Conservation (phyloP, 108 stramenopile species). For the Stephanodiscus minutulus region DNA sequence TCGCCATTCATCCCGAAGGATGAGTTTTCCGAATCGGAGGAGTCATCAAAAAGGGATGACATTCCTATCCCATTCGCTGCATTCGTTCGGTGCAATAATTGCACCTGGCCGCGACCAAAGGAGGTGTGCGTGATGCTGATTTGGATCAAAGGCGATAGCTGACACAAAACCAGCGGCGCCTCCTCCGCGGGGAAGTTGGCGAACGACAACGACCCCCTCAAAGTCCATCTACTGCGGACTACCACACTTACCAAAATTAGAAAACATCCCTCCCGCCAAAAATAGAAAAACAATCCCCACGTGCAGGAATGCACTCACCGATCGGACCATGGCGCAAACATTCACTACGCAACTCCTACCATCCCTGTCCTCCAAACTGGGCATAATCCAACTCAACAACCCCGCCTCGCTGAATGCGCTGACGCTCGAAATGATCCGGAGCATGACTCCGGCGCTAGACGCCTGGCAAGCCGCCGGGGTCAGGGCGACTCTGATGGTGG, state of each 20-base stretch:
- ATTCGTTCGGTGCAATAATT: too few relatives aligned
- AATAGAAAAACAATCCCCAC: too few relatives aligned
- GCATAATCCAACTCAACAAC: slow-evolving; percentile 73
- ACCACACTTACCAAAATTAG: too few relatives aligned
- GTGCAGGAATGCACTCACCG: too few relatives aligned
- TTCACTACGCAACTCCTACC: slow-evolving; percentile 69
- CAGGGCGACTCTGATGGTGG: slow-evolving; percentile 59
- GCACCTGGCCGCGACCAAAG: too few relatives aligned
- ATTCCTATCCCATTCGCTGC: not conserved
- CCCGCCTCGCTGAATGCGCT: slow-evolving; percentile 51
- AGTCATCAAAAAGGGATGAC: slow-evolving; percentile 7
- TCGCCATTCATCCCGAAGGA: slow-evolving; percentile 2
- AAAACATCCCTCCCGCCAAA: too few relatives aligned
- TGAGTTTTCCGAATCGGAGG: not conserved
- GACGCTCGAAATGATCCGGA: slow-evolving; percentile 34
- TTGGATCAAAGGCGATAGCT: too few relatives aligned
- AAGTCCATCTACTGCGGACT: too few relatives aligned
- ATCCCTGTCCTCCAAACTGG: slow-evolving; percentile 63
- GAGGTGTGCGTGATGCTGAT: too few relatives aligned
- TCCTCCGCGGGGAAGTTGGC: too few relatives aligned
- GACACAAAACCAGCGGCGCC: too few relatives aligned
- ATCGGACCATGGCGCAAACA: slow-evolving; percentile 4
- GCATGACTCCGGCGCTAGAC: slow-evolving; percentile 56
- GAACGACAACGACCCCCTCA: too few relatives aligned
- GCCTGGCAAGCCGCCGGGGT: slow-evolving; percentile 51